phyloP scores from a whole-genome alignment of 78 protist species.

The Guillardia theta region DNA sequence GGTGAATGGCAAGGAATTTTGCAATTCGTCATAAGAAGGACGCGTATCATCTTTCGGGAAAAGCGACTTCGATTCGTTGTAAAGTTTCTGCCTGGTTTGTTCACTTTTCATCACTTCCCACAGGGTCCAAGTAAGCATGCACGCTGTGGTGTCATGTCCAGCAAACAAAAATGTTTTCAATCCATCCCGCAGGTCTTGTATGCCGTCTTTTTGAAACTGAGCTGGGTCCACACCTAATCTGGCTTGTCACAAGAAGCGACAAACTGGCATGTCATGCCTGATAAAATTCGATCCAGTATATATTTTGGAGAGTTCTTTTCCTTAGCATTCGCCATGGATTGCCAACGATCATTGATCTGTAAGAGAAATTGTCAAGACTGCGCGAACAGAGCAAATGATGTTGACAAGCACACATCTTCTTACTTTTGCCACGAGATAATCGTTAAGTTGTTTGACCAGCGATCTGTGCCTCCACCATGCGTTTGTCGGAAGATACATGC shows the following conservation, averaged over 20 bases:
- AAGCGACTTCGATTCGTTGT: neutral
- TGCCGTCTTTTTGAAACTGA: no score
- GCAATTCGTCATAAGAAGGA: neutral
- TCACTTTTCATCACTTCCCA: neutral
- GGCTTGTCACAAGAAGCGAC: no score
- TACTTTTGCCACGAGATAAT: neutral
- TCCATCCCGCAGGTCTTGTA: neutral
- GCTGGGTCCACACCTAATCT: no score
- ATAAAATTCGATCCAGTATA: no score
- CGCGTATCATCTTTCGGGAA: neutral
- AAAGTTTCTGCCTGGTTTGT: neutral
- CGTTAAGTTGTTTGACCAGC: neutral
- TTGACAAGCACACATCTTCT: no score
- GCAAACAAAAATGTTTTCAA: neutral
- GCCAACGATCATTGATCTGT: no score
- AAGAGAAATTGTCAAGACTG: no score
- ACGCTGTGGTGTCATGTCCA: slow-evolving; percentile 1
- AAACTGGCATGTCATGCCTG: no score
- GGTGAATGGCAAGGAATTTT: neutral
- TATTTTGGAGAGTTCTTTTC: no score
- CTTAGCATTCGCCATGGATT: no score
- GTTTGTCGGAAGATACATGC: neutral
- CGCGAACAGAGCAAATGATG: no score
- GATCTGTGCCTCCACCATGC: neutral
- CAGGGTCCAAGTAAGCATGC: neutral